phyloP scores from a whole-genome alignment of 192 early-diverging fungal species.

The Dissophora globulifera region DNA sequence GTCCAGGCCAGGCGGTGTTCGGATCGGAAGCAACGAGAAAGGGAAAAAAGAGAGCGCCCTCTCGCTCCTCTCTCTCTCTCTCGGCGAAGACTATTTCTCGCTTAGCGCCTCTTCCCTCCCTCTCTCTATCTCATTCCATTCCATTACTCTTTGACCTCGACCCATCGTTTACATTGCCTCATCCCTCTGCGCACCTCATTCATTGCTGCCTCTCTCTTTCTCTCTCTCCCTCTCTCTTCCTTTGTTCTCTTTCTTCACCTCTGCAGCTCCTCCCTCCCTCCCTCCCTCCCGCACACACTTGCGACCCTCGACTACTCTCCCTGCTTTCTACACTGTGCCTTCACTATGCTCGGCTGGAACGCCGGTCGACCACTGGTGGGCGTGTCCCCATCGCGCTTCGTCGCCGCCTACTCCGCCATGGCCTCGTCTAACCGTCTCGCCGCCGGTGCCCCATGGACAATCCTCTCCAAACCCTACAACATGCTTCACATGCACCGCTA shows the following conservation, averaged over 20 bases:
- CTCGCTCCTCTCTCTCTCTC: no score
- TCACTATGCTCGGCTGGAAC: conserved; percentile 41
- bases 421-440: conserved; percentile 20
- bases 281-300: no score
- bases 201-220: not conserved
- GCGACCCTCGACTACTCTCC: no score
- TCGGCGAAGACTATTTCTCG: not conserved
- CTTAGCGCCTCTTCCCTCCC: not conserved
- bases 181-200: not conserved
- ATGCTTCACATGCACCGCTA: conserved; percentile 37
- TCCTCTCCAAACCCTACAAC: conserved; percentile 13
- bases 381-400: conserved; percentile 31
- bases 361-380: conserved; percentile 40
- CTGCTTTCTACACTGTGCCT: not conserved
- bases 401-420: conserved; percentile 21
- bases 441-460: no score
- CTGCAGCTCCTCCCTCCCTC: not conserved
- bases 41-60: conserved; percentile 2
- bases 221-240: not conserved
- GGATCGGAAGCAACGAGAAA: not conserved
- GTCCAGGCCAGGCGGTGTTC: not conserved
- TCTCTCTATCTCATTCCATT: not conserved
- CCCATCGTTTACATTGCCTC: not conserved
- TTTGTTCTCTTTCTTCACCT: not conserved
- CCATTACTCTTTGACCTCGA: not conserved